Evolutionary conservation across 352 stramenopile genomes (phyloP).

Genomic region (Globisporangium takayamanum): DNA sequence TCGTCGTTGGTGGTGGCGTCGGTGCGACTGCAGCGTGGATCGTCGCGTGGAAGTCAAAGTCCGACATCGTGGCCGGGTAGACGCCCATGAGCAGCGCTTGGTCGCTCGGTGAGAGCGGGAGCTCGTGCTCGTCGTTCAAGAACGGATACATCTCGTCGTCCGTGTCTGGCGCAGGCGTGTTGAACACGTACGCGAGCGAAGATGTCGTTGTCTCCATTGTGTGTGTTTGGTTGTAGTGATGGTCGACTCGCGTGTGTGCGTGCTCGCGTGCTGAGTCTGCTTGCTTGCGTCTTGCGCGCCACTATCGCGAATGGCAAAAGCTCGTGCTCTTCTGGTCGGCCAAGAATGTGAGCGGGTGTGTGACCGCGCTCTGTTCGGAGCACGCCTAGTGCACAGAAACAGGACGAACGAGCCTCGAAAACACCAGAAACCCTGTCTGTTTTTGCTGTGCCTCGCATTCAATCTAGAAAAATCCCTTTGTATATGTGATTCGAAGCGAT

Average conservation of each 20-base stretch:
- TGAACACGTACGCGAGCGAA: slow-evolving; percentile 47
- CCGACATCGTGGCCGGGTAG: slow-evolving; percentile 45
- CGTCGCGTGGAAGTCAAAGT: slow-evolving; percentile 60
- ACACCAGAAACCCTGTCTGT: not conserved
- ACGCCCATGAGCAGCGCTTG: slow-evolving; percentile 52
- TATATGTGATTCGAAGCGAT: too few species aligned
- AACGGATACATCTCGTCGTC: slow-evolving; percentile 65
- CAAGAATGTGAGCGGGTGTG: not conserved
- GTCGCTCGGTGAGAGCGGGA: slow-evolving; percentile 36
- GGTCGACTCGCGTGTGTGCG: not conserved
- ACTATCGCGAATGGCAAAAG: not conserved
- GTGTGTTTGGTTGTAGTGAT: not conserved
- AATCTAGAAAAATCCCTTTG: too few species aligned
- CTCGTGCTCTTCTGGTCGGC: not conserved
- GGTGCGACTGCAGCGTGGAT: slow-evolving; percentile 27
- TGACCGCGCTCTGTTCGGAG: not conserved
- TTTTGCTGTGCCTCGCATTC: not conserved
- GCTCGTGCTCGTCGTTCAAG: slow-evolving; percentile 23
- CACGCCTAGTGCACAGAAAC: not conserved
- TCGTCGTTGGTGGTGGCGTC: slow-evolving; percentile 1
- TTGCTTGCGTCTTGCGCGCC: not conserved
- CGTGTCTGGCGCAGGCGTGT: slow-evolving; percentile 18
- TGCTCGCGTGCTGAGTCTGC: not conserved
- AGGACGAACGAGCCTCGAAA: not conserved
- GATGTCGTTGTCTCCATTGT: slow-evolving; percentile 7